These are phyloP conservation scores for Corylus americana DNA, from an alignment of 306 rosid species.

Conservation along the genomic window DNA sequence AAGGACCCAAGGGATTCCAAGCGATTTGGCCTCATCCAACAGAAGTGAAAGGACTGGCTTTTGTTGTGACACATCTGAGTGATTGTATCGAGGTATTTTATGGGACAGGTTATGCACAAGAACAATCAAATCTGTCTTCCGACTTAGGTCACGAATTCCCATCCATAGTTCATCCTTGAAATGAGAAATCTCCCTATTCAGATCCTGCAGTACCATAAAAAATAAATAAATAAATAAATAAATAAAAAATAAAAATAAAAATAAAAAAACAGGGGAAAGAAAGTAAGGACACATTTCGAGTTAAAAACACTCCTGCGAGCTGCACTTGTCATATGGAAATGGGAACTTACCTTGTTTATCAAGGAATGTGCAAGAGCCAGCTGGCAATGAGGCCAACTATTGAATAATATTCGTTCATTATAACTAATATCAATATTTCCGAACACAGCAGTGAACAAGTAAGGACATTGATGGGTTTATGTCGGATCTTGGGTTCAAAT, in stretches of 20 bases:
- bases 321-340: not conserved
- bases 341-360: not conserved
- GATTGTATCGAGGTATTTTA: constrained; percentile 68
- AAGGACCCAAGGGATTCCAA: constrained; percentile 97
- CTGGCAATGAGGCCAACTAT: not conserved
- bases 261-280: not conserved
- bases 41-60: constrained; percentile 80
- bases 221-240: no score
- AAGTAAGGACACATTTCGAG: not conserved
- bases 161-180: constrained; percentile 83
- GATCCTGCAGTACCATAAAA: constrained; percentile 51
- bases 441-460: not conserved
- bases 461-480: not conserved
- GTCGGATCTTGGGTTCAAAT: not conserved
- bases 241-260: not conserved
- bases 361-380: not conserved
- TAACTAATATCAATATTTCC: no score
- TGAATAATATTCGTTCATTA: not conserved
- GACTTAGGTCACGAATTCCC: constrained; percentile 83
- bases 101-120: constrained; percentile 94
- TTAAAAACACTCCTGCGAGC: not conserved
- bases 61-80: constrained; percentile 55
- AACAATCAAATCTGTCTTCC: constrained; percentile 83
- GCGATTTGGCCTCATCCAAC: constrained; percentile 91
- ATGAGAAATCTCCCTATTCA: constrained; percentile 60